Evolutionary conservation across 1,139 yeast genomes (phyloP), one percentile per base, ranked within the genome.

Genomic region (Eremothecium gossypii): DNA sequence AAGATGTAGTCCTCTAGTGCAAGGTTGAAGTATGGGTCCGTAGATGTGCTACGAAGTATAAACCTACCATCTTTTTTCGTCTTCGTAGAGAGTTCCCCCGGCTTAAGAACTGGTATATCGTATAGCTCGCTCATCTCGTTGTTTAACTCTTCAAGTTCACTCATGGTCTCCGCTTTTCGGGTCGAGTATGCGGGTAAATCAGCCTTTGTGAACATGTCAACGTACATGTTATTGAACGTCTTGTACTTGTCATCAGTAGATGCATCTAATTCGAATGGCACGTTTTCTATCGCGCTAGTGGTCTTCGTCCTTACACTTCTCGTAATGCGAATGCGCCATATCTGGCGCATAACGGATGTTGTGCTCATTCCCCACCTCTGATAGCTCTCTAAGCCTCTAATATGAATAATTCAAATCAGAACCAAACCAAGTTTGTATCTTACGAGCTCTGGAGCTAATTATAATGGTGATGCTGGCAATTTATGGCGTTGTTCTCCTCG

Each of bases 1-100:
- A 84, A 91, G 1, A 91, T 65, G 55, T 76, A 82, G 50, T 84
- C 84, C 54, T 93, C 99, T 6, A 87, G 58, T 1, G 96, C 89
- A 9, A 93, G 68, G 56, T 93, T 93, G 39, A 76, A 54, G 53
- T 70, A 77, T 2, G 98, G 97, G 54, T 83, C 74, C 6, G 64
- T 56, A 12, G 77, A 61, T 9, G 48, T 13, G 42, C 65, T 60
- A 32, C 47, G 43, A 2, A 60, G 28, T 8, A 60, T 41, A 37
- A 60, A 58, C 13, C 52, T 47, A 1, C 62, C 63, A 2, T 47
- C 43, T 4, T 30, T 17, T 27, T 45, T 45, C 5, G 50, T 52
- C 3, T 44, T 30, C 2, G 42, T 33, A 36, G 40, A 49, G 30
- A 52, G 47, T 33, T 49, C 55, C 3, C 32, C 20, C 8, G 50